Base-by-base conservation (phyloP, 2,329 filamentous ascomycete genomes). In the Calonectria fujianensis region DNA sequence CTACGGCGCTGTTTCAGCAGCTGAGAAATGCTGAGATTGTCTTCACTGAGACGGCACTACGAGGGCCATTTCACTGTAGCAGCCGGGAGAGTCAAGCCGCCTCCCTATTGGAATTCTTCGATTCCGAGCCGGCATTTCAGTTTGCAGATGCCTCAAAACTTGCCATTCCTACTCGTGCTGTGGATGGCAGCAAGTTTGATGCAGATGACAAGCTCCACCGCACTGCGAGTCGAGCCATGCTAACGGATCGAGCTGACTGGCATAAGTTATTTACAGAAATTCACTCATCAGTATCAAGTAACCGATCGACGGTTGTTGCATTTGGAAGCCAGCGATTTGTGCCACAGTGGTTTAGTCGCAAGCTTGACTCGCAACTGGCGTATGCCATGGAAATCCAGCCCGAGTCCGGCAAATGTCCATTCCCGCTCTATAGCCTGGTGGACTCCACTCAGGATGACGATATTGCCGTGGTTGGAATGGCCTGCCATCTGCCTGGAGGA, bases 381-480 rank as follows among this genome's bases (percentile, higher is more conserved):
- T 54, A 54, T 54, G 51, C 51, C 3, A 32, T 32, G 51, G 51
- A 54, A 2, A 54, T 54, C 10, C 18, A 50, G 10, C 48, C 16
- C 18, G n/a, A 32, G 9, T n/a, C 45, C 18, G 31, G 31, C 10
- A 32, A 32, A 32, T 54, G 16, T 6, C 51, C 24, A 52, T 24
- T 35, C 7, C 10, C 57, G 8, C 20, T 39, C 16, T 39, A 27
- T 18, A 9, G 32, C 5, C 13, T 27, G 2, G 0, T 37, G 20
- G 45, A 51, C 5, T 31, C 41, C 2, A 32, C 24, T n/a, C 10
- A 8, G 2, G 32, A 52, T 16, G 64, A 67, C 5, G 48, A 32
- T 13, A 67, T 67, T n/a, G 64, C 48, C 2, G 65, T 68, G 14
- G 35, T 68, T 32, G 65, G 65, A 1, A 68, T 68, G 50, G 37